Base-by-base conservation (phyloP, 176 grass and related monocot species). In the Puccinellia tenuiflora region DNA sequence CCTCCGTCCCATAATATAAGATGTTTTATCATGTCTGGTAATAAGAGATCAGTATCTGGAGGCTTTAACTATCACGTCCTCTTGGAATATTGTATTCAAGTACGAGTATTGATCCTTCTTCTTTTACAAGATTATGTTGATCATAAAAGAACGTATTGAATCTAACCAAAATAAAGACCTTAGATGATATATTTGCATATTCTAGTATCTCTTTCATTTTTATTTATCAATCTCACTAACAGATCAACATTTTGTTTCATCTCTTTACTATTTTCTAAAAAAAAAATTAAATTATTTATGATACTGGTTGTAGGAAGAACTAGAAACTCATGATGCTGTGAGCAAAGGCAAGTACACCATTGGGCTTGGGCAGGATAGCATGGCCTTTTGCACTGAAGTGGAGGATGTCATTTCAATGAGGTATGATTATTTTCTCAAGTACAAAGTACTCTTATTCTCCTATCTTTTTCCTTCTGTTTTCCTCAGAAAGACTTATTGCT, bases 391-490 rank as follows among this genome's bases (percentile, higher is more conserved):
- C 79, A 92, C 87, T 74, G 93, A 95, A 46, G 78, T 86, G 35
- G 93, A 95, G 80, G 93, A 95, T 78, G 93, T 95, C 8, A 95
- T 95, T 39, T 95, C 93, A 52, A 95, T 95, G 93, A 90, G 92
- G 92, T 94, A 71, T 15, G 39, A 21, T 7, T 83, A 50, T 22
- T 46, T 59, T 30, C 26, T 15, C 18, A 17, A 47, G 39, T 40
- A 15, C 45, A 22, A 35, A 80, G 35, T 42, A 13, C 35, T 33
- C 10, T 33, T 30, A 15, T n/a, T 64, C 5, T 47, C 3, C 18
- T 12, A 64, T 79, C 20, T 16, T 50, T 79, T 48, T 22, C 46
- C 29, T n/a, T 26, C 0, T 34, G 13, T 79, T 65, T 46, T 65
- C 3, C 42, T 33, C 0, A 5, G 3, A 78, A 65, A 7, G 7